Base-by-base conservation (phyloP, 495 filamentous ascomycete species). In the Annulohypoxylon bovei region DNA sequence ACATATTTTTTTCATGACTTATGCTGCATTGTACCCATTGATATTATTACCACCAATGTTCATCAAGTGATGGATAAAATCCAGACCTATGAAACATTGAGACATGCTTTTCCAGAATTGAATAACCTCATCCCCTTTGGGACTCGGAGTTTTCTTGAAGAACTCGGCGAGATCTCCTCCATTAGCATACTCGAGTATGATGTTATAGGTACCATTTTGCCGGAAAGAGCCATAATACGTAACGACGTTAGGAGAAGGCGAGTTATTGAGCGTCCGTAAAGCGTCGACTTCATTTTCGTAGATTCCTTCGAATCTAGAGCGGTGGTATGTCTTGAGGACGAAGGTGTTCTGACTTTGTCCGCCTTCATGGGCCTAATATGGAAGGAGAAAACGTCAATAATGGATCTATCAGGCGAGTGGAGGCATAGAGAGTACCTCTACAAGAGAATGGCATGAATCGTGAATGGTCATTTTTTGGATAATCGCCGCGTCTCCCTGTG, bases 101-200 rank as follows among this genome's bases (percentile, higher is more conserved):
- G 81, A 77, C 6, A 87, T 47, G 33, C 70, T 73, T 23, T 68
- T 35, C 83, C 83, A 87, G 57, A 85, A 84, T n/a, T 59, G 64
- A 35, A 75, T 53, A 6, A 81, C 79, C n/a, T 84, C 80, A 23
- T 70, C 63, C 27, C 60, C 69, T 22, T 58, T 76, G 11, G 61
- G 53, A 1, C 76, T 72, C 5, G 58, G 40, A 16, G 63, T 73
- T 6, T 22, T 71, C 40, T 68, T 46, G 59, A 84, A 78, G 58
- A 75, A 84, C 12, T 81, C 66, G 25, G 79, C 76, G n/a, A 86
- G 70, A 14, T 75, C 78, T 8, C 82, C 83, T 30, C 69, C 58
- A 55, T 85, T 79, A 2, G 79, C 82, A 69, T 78, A 84, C 65
- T 86, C 83, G 3, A 87, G 72, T 30, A 87, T 67, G 0, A 86